These are phyloP conservation scores for Trypanosoma boissoni DNA, from an alignment of 208 protist species.

Conservation along the genomic window DNA sequence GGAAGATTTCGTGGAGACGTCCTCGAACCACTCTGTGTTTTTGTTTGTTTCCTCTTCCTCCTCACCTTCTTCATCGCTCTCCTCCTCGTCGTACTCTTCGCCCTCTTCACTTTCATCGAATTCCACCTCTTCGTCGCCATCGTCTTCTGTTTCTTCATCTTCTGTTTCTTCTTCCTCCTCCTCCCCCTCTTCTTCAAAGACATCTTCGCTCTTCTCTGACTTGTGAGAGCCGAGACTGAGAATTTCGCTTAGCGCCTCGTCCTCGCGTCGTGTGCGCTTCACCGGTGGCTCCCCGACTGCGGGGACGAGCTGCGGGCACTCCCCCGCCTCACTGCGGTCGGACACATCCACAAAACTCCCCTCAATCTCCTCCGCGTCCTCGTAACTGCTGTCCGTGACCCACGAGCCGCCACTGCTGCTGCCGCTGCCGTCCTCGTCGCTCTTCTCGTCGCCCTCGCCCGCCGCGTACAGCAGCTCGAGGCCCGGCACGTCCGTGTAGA, in stretches of 20 bases:
- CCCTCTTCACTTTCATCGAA: conserved; percentile 26
- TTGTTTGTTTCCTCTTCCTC: conserved; percentile 25
- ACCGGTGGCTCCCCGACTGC: conserved; percentile 12
- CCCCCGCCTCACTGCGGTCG: conserved; percentile 32
- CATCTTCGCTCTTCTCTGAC: neutral
- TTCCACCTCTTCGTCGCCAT: conserved; percentile 42
- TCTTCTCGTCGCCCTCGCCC: conserved; percentile 9
- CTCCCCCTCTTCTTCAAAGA: conserved; percentile 21
- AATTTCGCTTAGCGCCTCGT: conserved; percentile 13
- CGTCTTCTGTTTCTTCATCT: conserved; percentile 31
- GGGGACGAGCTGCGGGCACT: conserved; percentile 66
- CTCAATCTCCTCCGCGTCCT: conserved; percentile 63
- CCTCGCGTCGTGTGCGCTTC: conserved; percentile 11
- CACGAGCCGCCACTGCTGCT: conserved; percentile 58
- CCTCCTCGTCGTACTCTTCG: conserved; percentile 28
- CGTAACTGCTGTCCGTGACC: conserved; percentile 69
- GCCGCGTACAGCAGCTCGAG: conserved; percentile 80
- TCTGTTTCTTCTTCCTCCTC: conserved; percentile 21
- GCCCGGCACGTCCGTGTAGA: conserved; percentile 85
- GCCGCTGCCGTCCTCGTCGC: conserved; percentile 27
- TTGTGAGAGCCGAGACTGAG: conserved; percentile 2
- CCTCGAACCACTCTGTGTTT: conserved; percentile 63
- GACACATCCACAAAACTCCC: conserved; percentile 69
- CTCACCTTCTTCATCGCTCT: conserved; percentile 28
- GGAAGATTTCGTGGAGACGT: conserved; percentile 35